These are phyloP conservation scores for Lyophyllum shimeji DNA, from an alignment of 768 basidiomycete species.

Conservation along the genomic window DNA sequence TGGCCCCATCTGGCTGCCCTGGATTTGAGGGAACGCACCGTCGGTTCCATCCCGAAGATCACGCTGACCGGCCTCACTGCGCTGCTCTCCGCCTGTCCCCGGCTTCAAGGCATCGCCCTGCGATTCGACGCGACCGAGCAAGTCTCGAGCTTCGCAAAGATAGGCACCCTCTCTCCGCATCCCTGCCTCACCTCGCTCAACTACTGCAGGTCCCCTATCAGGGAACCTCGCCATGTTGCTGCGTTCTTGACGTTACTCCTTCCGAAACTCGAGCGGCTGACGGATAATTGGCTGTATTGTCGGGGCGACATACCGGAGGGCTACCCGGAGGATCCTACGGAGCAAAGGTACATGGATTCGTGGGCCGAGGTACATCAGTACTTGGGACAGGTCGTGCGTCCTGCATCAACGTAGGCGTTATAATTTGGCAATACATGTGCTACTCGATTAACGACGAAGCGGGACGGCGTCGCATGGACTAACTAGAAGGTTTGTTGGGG, in stretches of 20 bases:
- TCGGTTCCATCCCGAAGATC: neutral
- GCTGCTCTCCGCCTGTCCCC: constrained; percentile 2
- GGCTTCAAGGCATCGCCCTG: constrained; percentile 8
- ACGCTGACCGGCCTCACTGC: constrained; percentile 8
- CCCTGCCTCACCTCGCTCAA: constrained; percentile 6
- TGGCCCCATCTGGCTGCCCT: constrained; percentile 11
- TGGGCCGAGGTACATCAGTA: neutral
- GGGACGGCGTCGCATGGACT: too few species aligned
- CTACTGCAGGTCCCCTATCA: constrained; percentile 9
- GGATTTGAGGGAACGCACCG: constrained; percentile 7
- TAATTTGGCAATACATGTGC: too few species aligned
- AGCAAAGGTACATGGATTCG: neutral
- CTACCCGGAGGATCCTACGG: neutral
- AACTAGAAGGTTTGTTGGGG: too few species aligned
- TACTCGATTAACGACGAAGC: too few species aligned
- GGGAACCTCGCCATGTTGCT: neutral
- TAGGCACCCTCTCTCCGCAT: constrained; percentile 7
- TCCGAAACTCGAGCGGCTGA: neutral
- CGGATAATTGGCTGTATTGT: neutral
- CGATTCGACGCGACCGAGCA: constrained; percentile 11
- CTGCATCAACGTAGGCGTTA: neutral
- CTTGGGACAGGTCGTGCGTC: neutral
- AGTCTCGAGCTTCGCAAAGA: constrained; percentile 4
- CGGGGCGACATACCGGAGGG: neutral
- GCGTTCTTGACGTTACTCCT: neutral